Percentiles rank a stretch among this genome's conserved stretches.
Evolutionary conservation across 164 flowering plant genomes (phyloP).

Genomic region (Malania oleifera): DNA sequence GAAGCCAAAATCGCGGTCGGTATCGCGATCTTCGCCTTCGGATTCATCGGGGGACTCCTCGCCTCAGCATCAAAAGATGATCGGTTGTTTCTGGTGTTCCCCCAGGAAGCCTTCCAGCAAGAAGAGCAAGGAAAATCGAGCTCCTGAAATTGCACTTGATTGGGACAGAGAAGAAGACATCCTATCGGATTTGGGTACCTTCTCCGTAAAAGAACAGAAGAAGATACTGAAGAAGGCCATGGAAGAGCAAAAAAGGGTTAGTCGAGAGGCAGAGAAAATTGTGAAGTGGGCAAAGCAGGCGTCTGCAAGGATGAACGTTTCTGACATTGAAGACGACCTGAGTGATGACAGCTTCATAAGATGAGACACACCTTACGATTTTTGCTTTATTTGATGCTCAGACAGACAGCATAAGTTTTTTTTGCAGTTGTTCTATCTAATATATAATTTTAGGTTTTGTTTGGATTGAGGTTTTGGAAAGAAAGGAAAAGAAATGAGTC

Average conservation of each 20-base stretch:
- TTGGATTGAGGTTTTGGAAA: too few species aligned
- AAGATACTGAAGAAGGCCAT: constrained; percentile 45
- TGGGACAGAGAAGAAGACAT: constrained; percentile 40
- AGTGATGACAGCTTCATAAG: too few species aligned
- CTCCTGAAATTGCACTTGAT: constrained; percentile 16
- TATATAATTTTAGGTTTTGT: too few species aligned
- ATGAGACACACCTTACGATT: too few species aligned
- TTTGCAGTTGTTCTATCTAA: too few species aligned
- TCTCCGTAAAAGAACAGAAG: constrained; percentile 44
- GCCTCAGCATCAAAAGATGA: constrained; percentile 36
- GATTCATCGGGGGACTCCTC: constrained; percentile 16
- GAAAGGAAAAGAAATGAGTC: too few species aligned
- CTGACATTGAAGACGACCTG: constrained; percentile 31
- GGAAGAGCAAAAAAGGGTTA: constrained; percentile 52
- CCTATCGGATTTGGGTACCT: constrained; percentile 36
- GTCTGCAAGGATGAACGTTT: constrained; percentile 47
- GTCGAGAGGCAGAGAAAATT: constrained; percentile 55
- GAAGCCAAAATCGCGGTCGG: constrained; percentile 12
- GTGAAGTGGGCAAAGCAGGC: constrained; percentile 66
- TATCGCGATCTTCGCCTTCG: constrained; percentile 17
- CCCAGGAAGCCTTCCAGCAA: constrained; percentile 33
- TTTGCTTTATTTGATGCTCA: too few species aligned
- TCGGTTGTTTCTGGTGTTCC: constrained; percentile 56
- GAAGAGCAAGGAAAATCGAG: constrained; percentile 26
- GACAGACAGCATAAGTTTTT: too few species aligned